A percentile compares a stretch with the other conserved stretches of the same genome.
Conservation (phyloP, 768 basidiomycete species). For the Hysterangium stoloniferum region DNA sequence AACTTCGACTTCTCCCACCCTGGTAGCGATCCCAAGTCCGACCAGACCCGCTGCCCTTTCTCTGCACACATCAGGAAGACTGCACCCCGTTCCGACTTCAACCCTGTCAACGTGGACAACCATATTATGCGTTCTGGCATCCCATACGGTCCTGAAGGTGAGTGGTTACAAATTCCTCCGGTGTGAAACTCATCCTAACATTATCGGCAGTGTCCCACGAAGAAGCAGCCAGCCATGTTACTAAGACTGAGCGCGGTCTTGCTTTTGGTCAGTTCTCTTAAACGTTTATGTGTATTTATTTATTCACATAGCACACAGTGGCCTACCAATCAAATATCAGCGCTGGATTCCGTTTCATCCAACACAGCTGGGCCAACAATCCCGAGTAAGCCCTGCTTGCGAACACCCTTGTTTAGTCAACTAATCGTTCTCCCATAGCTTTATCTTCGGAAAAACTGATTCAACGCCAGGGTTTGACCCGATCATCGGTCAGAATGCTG, state of each 20-base stretch:
- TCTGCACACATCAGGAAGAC: constrained; percentile 24
- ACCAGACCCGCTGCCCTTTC: constrained; percentile 26
- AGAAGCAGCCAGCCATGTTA: constrained; percentile 30
- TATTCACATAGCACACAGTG: constrained; percentile 5
- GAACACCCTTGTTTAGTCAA: neutral
- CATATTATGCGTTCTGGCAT: constrained; percentile 43
- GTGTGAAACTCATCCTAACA: neutral
- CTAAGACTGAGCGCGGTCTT: constrained; percentile 37
- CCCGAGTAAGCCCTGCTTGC: neutral
- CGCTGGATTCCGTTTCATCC: constrained; percentile 27
- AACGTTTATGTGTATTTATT: neutral
- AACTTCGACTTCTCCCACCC: constrained; percentile 21
- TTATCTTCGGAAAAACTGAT: constrained; percentile 5
- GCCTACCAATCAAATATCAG: constrained; percentile 25
- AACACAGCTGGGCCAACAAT: constrained; percentile 13
- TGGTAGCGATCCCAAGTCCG: constrained; percentile 12
- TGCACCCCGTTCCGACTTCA: constrained; percentile 23
- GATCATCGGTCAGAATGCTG: constrained; percentile 29
- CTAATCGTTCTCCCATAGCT: constrained; percentile 17
- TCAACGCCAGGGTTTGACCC: constrained; percentile 37
- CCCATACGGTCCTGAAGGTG: constrained; percentile 41
- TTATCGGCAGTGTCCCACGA: constrained; percentile 27
- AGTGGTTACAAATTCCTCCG: neutral
- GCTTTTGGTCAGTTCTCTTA: constrained; percentile 29
- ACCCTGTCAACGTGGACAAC: constrained; percentile 10